These are phyloP conservation scores for Mycena leptocephala DNA, from an alignment of 768 basidiomycete species.

Conservation along the genomic window DNA sequence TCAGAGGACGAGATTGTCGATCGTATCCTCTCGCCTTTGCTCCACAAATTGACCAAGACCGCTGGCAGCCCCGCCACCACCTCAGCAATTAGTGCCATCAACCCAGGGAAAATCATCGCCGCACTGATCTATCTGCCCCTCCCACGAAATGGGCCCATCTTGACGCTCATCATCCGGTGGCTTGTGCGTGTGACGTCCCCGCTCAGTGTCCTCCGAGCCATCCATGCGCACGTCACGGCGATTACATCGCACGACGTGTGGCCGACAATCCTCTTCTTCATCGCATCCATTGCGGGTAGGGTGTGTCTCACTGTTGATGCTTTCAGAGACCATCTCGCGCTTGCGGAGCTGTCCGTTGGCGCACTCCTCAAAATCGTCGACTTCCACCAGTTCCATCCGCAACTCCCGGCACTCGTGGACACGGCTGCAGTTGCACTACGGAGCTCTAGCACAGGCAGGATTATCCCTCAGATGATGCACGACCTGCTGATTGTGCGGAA, in stretches of 20 bases:
- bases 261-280: conserved; percentile 31
- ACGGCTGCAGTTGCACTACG: not conserved
- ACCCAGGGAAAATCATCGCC: conserved; percentile 19
- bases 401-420: conserved; percentile 19
- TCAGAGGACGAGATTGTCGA: conserved; percentile 12
- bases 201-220: conserved; percentile 11
- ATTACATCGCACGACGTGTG: conserved; percentile 12
- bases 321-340: not conserved
- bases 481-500: conserved; percentile 2
- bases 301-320: conserved; percentile 4
- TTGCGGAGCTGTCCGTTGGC: conserved; percentile 17
- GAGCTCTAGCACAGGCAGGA: not conserved
- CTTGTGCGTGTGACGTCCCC: conserved; percentile 29
- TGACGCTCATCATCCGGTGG: conserved; percentile 29
- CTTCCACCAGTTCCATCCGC: conserved; percentile 31
- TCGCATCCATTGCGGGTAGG: conserved; percentile 10
- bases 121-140: conserved; percentile 12
- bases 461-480: not conserved
- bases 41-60: not conserved
- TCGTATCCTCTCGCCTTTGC: not conserved
- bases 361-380: conserved; percentile 26
- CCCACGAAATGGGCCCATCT: conserved; percentile 2
- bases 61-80: too few relatives aligned
- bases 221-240: conserved; percentile 4
- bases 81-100: not conserved